Percentiles rank a stretch among this genome's conserved stretches.
phyloP scores from a whole-genome alignment of 1,139 yeast species.

The Saccharomycopsis hybrid region DNA sequence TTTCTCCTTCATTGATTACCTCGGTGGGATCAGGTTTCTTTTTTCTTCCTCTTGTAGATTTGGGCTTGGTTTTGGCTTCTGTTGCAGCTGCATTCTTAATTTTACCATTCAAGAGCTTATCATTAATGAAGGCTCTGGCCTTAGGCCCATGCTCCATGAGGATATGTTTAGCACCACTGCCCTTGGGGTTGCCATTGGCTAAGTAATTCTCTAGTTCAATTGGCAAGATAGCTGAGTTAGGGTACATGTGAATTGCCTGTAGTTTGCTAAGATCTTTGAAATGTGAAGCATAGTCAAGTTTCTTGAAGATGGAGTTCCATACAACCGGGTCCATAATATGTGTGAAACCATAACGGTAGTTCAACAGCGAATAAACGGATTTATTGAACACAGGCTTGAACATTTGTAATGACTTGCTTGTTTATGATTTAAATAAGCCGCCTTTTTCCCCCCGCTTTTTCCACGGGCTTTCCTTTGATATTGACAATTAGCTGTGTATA shows the following conservation, averaged over 20 bases:
- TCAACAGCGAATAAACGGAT: not conserved
- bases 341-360: not conserved
- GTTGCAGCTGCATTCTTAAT: not conserved
- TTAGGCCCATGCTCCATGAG: constrained; percentile 32
- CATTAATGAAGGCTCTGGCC: not conserved
- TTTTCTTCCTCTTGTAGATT: not conserved
- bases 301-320: constrained; percentile 5
- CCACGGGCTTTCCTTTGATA: too few relatives aligned
- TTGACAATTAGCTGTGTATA: too few relatives aligned
- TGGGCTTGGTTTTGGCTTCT: not conserved
- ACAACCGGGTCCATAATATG: not conserved
- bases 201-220: constrained; percentile 24
- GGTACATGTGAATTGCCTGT: constrained; percentile 61
- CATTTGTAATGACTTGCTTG: too few relatives aligned
- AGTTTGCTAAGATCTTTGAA: constrained; percentile 41
- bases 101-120: not conserved
- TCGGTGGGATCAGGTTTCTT: not conserved
- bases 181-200: too few relatives aligned
- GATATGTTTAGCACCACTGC: constrained; percentile 7
- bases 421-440: too few relatives aligned
- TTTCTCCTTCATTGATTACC: not conserved
- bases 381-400: not conserved
- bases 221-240: constrained; percentile 49
- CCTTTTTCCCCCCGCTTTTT: too few relatives aligned
- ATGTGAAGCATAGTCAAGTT: constrained; percentile 31